phyloP scores from a whole-genome alignment of 805 yeast species.

The Kuraishia piskuri region DNA sequence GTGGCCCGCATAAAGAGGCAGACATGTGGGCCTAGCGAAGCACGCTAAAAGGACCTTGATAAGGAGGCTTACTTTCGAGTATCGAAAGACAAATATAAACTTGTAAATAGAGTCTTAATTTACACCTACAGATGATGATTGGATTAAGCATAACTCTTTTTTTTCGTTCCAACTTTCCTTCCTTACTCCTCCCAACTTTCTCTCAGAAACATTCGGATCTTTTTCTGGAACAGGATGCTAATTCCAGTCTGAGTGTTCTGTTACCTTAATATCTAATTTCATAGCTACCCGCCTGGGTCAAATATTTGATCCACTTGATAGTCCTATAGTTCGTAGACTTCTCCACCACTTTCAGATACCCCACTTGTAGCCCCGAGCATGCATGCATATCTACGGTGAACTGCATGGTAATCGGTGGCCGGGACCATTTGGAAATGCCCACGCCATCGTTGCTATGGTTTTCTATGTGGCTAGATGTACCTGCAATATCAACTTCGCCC shows the following conservation, averaged over 20 bases:
- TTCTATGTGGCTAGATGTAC: slow-evolving; percentile 14
- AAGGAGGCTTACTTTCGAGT: too few relatives aligned
- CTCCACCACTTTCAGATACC: slow-evolving; percentile 60
- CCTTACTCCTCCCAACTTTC: too few relatives aligned
- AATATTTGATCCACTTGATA: slow-evolving; percentile 82
- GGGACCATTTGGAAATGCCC: slow-evolving; percentile 38
- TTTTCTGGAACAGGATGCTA: too few relatives aligned
- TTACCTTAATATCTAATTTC: slow-evolving; percentile 60
- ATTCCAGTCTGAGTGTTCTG: too few relatives aligned
- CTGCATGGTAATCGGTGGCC: slow-evolving; percentile 67
- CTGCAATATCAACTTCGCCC: slow-evolving; percentile 37
- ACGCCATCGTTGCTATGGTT: slow-evolving; percentile 4
- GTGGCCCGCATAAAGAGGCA: background rate
- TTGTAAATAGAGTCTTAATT: too few relatives aligned
- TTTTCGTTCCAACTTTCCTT: too few relatives aligned
- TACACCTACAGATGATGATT: too few relatives aligned
- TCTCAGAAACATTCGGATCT: too few relatives aligned
- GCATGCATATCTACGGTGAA: slow-evolving; percentile 71
- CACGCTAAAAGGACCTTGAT: too few relatives aligned
- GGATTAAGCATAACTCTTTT: too few relatives aligned
- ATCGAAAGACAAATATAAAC: too few relatives aligned
- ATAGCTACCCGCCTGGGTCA: slow-evolving; percentile 68
- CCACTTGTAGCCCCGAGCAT: slow-evolving; percentile 66
- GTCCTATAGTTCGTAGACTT: slow-evolving; percentile 48
- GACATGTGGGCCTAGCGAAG: too few relatives aligned